Conservation (phyloP, 1,139 yeast genomes). For the Debaryomycetaceae sp. region DNA sequence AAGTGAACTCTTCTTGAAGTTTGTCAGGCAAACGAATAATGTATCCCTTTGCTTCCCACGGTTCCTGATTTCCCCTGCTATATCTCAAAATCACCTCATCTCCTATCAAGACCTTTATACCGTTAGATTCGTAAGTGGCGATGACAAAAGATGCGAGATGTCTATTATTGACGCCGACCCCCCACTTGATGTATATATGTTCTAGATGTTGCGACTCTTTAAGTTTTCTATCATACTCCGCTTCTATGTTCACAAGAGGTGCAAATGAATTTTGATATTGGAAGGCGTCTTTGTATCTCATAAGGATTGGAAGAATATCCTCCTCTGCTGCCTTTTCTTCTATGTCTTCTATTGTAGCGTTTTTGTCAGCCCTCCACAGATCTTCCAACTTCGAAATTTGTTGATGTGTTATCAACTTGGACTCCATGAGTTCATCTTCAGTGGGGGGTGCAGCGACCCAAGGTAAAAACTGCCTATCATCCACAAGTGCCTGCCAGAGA, state of each 20-base stretch:
- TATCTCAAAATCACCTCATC: conserved; percentile 72
- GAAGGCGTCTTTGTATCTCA: conserved; percentile 79
- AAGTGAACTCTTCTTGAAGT: conserved; percentile 64
- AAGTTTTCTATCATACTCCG: conserved; percentile 69
- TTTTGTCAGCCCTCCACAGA: conserved; percentile 72
- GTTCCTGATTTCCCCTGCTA: conserved; percentile 44
- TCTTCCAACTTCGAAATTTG: conserved; percentile 76
- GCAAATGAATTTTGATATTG: conserved; percentile 86
- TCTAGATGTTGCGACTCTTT: conserved; percentile 80
- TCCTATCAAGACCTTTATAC: conserved; percentile 77
- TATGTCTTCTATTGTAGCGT: conserved; percentile 63
- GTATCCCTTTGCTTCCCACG: conserved; percentile 74
- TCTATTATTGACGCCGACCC: conserved; percentile 59
- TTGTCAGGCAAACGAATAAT: conserved; percentile 72
- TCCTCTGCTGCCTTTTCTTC: conserved; percentile 47
- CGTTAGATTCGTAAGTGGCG: conserved; percentile 63
- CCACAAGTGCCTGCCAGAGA: conserved; percentile 86
- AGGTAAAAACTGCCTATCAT: conserved; percentile 68
- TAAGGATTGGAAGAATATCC: conserved; percentile 64
- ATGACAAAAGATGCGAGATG: conserved; percentile 69
- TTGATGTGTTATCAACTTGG: conserved; percentile 54
- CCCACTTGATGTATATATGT: conserved; percentile 74
- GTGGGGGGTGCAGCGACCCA: conserved; percentile 76
- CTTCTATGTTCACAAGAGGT: conserved; percentile 78
- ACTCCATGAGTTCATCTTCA: conserved; percentile 57